phyloP scores from a whole-genome alignment of 2,329 filamentous ascomycete genomes.

The Venturiaceae sp. region DNA sequence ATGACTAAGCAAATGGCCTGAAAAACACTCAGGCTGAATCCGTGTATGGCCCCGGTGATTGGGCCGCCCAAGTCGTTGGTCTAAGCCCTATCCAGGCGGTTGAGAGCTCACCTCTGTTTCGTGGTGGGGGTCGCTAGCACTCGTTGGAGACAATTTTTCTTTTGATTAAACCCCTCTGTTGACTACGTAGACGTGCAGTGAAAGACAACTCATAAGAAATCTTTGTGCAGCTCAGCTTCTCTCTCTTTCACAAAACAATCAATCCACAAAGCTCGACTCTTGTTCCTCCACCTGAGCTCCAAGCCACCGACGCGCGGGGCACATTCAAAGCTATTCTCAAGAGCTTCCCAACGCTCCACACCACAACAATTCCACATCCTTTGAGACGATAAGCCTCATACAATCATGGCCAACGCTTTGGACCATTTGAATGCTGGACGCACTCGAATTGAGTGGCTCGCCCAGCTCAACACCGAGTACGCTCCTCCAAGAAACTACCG shows the following conservation, averaged over 20 bases:
- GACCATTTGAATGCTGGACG: conserved; percentile 73
- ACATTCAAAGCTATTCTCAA: neutral
- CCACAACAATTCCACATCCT: neutral
- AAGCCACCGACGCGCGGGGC: neutral
- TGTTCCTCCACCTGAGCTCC: neutral
- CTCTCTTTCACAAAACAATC: neutral
- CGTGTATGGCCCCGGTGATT: neutral
- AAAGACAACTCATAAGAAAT: neutral
- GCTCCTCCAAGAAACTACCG: conserved; percentile 82
- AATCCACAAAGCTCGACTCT: no score
- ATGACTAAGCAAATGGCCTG: neutral
- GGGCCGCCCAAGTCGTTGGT: neutral
- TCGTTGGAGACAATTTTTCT: neutral
- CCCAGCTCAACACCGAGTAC: conserved; percentile 81
- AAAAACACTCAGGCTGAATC: neutral
- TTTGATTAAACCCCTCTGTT: neutral
- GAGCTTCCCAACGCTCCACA: neutral
- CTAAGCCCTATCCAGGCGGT: neutral
- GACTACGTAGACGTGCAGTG: neutral
- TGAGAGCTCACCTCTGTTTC: neutral
- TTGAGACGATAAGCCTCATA: neutral
- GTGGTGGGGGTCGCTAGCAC: neutral
- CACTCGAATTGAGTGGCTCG: conserved; percentile 60
- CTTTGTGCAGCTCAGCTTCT: neutral
- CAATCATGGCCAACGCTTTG: conserved; percentile 59